A percentile compares a stretch with the other conserved stretches of the same genome.
Conservation (phyloP, 2,329 filamentous ascomycete genomes). For the Corynespora cassiicola region DNA sequence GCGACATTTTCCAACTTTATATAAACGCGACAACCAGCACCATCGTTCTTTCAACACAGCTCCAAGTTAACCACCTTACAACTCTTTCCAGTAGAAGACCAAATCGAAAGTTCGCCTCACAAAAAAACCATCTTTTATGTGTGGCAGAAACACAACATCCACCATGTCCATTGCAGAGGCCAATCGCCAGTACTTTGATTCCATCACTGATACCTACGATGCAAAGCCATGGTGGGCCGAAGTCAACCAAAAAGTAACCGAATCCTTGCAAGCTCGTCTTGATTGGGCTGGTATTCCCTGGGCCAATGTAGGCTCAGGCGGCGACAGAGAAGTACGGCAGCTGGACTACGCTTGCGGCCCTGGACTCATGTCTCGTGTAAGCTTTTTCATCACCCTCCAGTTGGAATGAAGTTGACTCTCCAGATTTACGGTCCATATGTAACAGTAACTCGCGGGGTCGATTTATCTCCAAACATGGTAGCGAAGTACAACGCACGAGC, state of each 20-base stretch:
- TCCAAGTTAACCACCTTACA: constrained; percentile 1
- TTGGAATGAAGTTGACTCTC: neutral
- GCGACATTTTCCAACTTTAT: too few species aligned
- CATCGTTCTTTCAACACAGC: neutral
- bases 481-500: constrained; percentile 69
- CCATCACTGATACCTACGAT: constrained; percentile 64
- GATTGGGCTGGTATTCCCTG: constrained; percentile 70
- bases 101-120: constrained; percentile 1
- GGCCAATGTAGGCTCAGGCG: constrained; percentile 41
- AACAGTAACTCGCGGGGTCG: constrained; percentile 70
- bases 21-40: neutral
- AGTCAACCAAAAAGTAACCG: constrained; percentile 60
- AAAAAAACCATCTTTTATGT: neutral
- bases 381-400: constrained; percentile 19
- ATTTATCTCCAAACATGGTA: constrained; percentile 76
- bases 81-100: constrained; percentile 2
- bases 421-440: constrained; percentile 68
- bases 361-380: constrained; percentile 68
- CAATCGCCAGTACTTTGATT: constrained; percentile 46
- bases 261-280: constrained; percentile 59
- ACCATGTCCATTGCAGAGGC: constrained; percentile 40
- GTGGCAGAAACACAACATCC: neutral
- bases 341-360: constrained; percentile 82
- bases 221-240: constrained; percentile 59
- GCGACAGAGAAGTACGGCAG: constrained; percentile 55